phyloP scores from a whole-genome alignment of 148 eudicot genomes.

The Agrostemma githago region DNA sequence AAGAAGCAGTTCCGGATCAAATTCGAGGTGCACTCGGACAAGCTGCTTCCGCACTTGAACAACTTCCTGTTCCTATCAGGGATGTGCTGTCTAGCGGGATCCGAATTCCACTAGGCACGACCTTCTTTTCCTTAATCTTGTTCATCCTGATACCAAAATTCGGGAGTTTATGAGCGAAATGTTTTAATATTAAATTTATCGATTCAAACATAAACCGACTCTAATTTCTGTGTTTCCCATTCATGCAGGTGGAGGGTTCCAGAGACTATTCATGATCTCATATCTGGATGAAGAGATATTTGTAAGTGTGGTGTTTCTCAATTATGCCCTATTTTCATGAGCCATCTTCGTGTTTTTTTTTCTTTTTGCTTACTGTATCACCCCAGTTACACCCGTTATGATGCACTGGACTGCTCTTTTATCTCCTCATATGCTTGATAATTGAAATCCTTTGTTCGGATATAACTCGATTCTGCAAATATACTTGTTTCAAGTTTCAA shows the following conservation, averaged over 20 bases:
- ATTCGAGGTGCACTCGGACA: slow-evolving; percentile 59
- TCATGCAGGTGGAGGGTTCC: slow-evolving; percentile 55
- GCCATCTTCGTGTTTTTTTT: no score
- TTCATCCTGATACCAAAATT: neutral
- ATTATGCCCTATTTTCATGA: no score
- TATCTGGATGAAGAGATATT: slow-evolving; percentile 90
- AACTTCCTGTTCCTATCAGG: slow-evolving; percentile 68
- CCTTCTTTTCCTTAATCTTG: no score
- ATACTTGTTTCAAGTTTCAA: no score
- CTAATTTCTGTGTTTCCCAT: slow-evolving; percentile 11
- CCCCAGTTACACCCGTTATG: no score
- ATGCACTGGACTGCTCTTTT: no score
- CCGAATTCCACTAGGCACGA: slow-evolving; percentile 54
- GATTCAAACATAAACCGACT: no score
- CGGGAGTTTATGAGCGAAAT: neutral
- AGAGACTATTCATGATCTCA: slow-evolving; percentile 82
- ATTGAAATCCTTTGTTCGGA: no score
- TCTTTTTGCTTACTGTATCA: no score
- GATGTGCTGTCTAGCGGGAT: slow-evolving; percentile 64
- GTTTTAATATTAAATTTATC: no score
- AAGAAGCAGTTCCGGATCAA: slow-evolving; percentile 69
- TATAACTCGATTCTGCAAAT: no score
- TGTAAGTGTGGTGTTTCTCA: slow-evolving; percentile 36
- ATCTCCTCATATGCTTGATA: no score
- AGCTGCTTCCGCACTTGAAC: slow-evolving; percentile 60